Conservation (phyloP, 805 yeast genomes). For the Clavispora santaluciae region DNA sequence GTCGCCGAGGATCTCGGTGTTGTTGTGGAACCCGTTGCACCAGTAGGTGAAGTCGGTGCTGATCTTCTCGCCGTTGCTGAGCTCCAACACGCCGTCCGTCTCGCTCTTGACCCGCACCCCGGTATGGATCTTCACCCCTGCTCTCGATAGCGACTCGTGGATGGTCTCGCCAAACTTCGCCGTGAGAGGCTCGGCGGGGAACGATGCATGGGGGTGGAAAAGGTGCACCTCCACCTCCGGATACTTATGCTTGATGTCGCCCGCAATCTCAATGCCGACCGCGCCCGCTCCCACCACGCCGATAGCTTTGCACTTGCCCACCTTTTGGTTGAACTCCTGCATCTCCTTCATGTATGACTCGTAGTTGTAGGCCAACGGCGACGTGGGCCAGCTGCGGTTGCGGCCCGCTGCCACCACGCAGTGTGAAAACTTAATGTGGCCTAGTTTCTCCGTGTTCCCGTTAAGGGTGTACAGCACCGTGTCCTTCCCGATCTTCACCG, state of each 20-base stretch:
- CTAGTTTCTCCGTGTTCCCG: conserved; percentile 13
- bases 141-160: conserved; percentile 21
- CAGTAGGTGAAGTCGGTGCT: conserved; percentile 30
- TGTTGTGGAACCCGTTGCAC: conserved; percentile 33
- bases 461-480: conserved; percentile 25
- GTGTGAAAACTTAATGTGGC: conserved; percentile 38
- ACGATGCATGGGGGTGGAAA: conserved; percentile 32
- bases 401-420: conserved; percentile 47
- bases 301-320: conserved; percentile 28
- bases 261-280: conserved; percentile 47
- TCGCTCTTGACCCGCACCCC: conserved; percentile 27
- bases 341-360: conserved; percentile 40
- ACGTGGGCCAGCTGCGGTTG: conserved; percentile 50
- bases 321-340: conserved; percentile 25
- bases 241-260: conserved; percentile 38
- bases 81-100: conserved; percentile 20
- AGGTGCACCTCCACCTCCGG: conserved; percentile 34
- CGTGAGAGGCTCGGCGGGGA: conserved; percentile 36
- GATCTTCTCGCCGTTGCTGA: conserved; percentile 24
- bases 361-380: conserved; percentile 41
- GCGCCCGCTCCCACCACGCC: conserved; percentile 53
- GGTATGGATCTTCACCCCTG: conserved; percentile 26
- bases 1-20: conserved; percentile 23
- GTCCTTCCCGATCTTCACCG: conserved; percentile 21
- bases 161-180: conserved; percentile 25